Percentiles rank a stretch among this genome's conserved stretches.
Conservation (phyloP, 1,139 yeast species). For the Yamadazyma kanchanaburiensis region DNA sequence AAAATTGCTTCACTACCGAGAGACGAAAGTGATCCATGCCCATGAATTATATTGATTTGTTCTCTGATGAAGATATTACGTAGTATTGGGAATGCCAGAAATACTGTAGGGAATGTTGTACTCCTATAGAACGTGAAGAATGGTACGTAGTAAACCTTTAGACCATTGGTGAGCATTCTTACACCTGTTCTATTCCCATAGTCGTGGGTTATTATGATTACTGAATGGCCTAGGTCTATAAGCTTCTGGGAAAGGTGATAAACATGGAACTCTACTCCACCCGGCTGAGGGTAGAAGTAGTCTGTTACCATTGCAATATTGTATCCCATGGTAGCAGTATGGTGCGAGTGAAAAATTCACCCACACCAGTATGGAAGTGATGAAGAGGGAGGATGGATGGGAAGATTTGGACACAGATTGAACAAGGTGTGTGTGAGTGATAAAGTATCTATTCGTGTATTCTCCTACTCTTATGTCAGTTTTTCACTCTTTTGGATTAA, state of each 20-base stretch:
- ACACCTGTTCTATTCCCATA: constrained; percentile 82
- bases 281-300: constrained; percentile 97
- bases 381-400: too few species aligned
- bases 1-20: constrained; percentile 86
- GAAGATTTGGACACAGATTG: too few species aligned
- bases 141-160: constrained; percentile 91
- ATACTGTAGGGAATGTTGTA: constrained; percentile 85
- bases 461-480: too few species aligned
- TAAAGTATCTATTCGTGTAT: too few species aligned
- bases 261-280: constrained; percentile 95
- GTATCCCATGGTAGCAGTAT: constrained; percentile 18
- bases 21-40: constrained; percentile 88
- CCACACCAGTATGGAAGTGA: too few species aligned
- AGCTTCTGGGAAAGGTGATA: constrained; percentile 78
- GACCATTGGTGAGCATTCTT: constrained; percentile 79
- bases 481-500: too few species aligned
- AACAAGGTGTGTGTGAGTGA: too few species aligned
- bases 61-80: constrained; percentile 86
- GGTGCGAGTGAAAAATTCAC: too few species aligned
- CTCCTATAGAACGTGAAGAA: constrained; percentile 75
- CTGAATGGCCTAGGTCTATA: constrained; percentile 84
- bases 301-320: constrained; percentile 85
- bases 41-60: constrained; percentile 83
- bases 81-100: constrained; percentile 79
- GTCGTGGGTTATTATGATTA: constrained; percentile 85